A percentile compares a stretch with the other conserved stretches of the same genome.
phyloP scores from a whole-genome alignment of 2,329 filamentous ascomycete genomes.

The Paracoccidioides brasiliensis region DNA sequence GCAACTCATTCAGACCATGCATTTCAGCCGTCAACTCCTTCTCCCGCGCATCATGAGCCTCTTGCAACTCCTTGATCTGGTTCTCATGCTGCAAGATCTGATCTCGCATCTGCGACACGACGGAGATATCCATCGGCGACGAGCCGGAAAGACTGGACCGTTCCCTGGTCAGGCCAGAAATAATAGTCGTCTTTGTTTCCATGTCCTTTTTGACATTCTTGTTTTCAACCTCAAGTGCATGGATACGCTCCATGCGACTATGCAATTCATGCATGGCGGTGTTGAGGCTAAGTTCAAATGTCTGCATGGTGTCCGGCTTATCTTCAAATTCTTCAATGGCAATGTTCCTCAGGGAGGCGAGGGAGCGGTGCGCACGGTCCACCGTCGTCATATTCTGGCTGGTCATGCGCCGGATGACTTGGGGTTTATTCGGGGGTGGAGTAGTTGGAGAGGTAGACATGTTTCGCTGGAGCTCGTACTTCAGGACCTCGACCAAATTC shows the following conservation, averaged over 20 bases:
- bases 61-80: slow-evolving; percentile 60
- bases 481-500: slow-evolving; percentile 80
- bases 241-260: slow-evolving; percentile 72
- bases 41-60: slow-evolving; percentile 60
- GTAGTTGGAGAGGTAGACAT: slow-evolving; percentile 42
- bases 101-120: slow-evolving; percentile 74
- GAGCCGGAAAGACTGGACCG: slow-evolving; percentile 71
- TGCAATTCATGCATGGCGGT: slow-evolving; percentile 88
- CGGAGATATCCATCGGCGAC: slow-evolving; percentile 78
- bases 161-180: slow-evolving; percentile 84
- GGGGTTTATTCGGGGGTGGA: slow-evolving; percentile 44
- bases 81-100: slow-evolving; percentile 79
- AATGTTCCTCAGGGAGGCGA: slow-evolving; percentile 78
- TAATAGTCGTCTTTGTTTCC: slow-evolving; percentile 92
- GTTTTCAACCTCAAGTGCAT: slow-evolving; percentile 77
- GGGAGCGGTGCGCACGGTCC: slow-evolving; percentile 82
- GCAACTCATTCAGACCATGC: slow-evolving; percentile 48
- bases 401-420: slow-evolving; percentile 84
- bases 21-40: slow-evolving; percentile 61
- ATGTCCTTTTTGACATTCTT: slow-evolving; percentile 81
- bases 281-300: slow-evolving; percentile 83
- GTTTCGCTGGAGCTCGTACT: slow-evolving; percentile 71
- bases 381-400: slow-evolving; percentile 70
- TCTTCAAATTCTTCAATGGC: slow-evolving; percentile 73
- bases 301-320: slow-evolving; percentile 74